Base-by-base conservation (phyloP, 2,329 filamentous ascomycete genomes). In the Botrytis paeoniae region DNA sequence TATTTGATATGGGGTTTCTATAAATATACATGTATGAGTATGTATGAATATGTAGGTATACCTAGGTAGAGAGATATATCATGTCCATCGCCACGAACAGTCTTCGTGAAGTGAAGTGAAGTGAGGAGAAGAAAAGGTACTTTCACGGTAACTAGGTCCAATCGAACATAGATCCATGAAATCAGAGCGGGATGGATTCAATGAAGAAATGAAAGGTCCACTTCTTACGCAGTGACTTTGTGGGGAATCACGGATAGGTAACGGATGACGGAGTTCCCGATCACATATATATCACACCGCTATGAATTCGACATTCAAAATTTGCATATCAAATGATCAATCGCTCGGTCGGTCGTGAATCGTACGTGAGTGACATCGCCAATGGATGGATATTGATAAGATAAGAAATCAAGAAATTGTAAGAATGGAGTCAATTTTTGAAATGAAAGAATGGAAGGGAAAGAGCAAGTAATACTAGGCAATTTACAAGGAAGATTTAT, bases 221-320 rank as follows among this genome's bases (percentile, higher is more conserved):
- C 29, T 48, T 65, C 20, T 8, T 20, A 37, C 43, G 12, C 32
- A 32, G 63, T 65, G 63, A 35, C 43, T 48, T 65, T 65, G 63
- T 65, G 63, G 63, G 63, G 59, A 39, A 25, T 43, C n/a, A 41
- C 25, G 60, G 60, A 41, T 18, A 7, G 22, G 12, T 8, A 14
- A 29, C 14, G 51, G 51, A 16, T n/a, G 10, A 62, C 37, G 60
- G 60, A n/a, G 25, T 41, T 41, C 60, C 60, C n/a, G 29, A 37
- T 54, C 64, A 41, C 32, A 39, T 39, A 39, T 54, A 39, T 39
- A 39, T 54, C 64, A 68, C 64, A 68, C 64, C 64, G 45, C 64
- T 22, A n/a, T 35, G 16, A 54, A 51, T 39, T 29, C 2, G 6
- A 54, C 51, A 8, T 14, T 18, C n/a, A 32, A 61, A 63, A 22